Evolutionary conservation across 2,329 filamentous ascomycete species (phyloP), one percentile per base, ranked within the genome.

Genomic region (Penicillium sp.): DNA sequence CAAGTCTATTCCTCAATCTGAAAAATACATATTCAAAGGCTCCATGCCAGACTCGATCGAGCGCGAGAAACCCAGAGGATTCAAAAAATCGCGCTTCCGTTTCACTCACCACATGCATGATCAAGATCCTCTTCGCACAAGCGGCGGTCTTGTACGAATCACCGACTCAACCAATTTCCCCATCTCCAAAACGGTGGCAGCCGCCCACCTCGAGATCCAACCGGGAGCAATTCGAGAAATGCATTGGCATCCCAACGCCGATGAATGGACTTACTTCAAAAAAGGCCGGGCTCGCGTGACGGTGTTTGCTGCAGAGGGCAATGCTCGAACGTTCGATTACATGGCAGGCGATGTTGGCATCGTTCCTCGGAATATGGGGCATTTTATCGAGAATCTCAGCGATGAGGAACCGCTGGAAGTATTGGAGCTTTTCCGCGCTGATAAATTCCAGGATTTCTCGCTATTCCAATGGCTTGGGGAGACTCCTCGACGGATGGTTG

Each of bases 211-310:
- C 79, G 85, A 58, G 70, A 83, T 88, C 44, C 68, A 81, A 44
- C 83, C 84, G 0, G 81, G 81, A 7, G 80, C 80, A 0, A 66
- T 86, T 46, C 74, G 83, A 3, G 82, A 86, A 64, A 85, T 88
- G 77, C 84, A 88, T 67, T 88, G 84, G 84, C 84, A 88, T 57
- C 82, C 82, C 0, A 80, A 79, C 35, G 82, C 82, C 3, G 84
- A 87, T 55, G 83, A 87, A 60, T 88, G 83, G 83, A 82, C 78
- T 8, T 88, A 83, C 65, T 86, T 87, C 68, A 75, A 86, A 59
- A 67, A 66, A 26, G 84, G 84, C 1, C 77, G 77, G 13, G 84
- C 82, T 0, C 74, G 84, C 29, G 75, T 86, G 15, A 87, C 82
- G n/a, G 76, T 88, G 52, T 89, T 87, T 54, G 82, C 76, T 0